Evolutionary conservation across 306 rosid species (phyloP), one percentile per base, ranked within the genome.

Genomic region (Cicer chorassanicum): DNA sequence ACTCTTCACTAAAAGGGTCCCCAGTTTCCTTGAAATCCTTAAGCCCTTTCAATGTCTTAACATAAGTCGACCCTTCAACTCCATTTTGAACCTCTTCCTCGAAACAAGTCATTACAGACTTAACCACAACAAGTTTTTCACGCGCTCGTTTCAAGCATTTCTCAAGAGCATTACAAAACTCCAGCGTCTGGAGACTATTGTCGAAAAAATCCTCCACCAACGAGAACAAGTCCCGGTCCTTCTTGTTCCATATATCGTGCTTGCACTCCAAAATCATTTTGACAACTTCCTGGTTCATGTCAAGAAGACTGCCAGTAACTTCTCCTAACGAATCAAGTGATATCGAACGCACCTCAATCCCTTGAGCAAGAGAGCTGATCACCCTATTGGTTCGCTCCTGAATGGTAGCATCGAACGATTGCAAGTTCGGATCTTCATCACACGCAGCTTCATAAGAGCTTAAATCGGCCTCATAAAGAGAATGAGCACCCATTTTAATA

Each of bases 361-460:
- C 93, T 2, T 57, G 38, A 39, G 93, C 84, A 8, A 94, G 87
- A 0, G 95, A 90, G 82, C 64, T 79, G 54, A 94, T 85, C 42
- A 82, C 97, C 66, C 90, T 84, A 72, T 55, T 85, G 49, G 97
- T 91, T 10, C 86, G 87, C 84, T 84, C 87, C 18, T 76, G 94
- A 79, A 94, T 76, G 62, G 73, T 64, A 8, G 82, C 89, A 63
- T 94, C 98, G 7, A 94, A 86, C 45, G 92, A 74, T 62, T 82
- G 89, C 57, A 94, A 84, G 84, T 79, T 85, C 0, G 89, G 86
- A 66, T 94, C 97, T 2, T 56, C 68, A 79, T 41, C 65, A 68
- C 97, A 90, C 10, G 91, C 97, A 44, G 86, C 82, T 75, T 91
- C 98, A 21, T 94, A 94, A n/a, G 95, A 87, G 70, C 79, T 88